Conservation (phyloP, 805 yeast genomes). For the Barnettozyma botsteinii region DNA sequence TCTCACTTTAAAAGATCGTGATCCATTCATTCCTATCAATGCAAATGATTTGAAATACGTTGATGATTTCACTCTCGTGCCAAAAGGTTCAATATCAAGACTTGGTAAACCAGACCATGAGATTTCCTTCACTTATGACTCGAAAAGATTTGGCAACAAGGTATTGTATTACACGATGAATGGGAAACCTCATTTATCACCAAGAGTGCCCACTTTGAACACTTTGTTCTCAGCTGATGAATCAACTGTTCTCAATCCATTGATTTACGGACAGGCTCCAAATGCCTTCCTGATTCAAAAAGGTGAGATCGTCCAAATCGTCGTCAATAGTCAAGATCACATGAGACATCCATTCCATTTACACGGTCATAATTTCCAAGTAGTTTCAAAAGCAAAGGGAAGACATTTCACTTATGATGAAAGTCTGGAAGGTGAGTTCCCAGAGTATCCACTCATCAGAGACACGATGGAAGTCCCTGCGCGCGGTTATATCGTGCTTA, state of each 20-base stretch:
- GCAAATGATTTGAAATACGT: conserved; percentile 24
- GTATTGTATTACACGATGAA: conserved; percentile 68
- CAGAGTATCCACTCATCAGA: conserved; percentile 54
- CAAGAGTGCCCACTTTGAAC: conserved; percentile 65
- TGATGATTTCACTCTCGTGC: conserved; percentile 32
- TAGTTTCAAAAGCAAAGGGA: conserved; percentile 40
- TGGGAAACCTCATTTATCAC: conserved; percentile 54
- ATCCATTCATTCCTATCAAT: conserved; percentile 28
- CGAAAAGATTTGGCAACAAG: conserved; percentile 59
- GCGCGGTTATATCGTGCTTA: conserved; percentile 55
- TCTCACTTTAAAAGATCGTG: conserved; percentile 33
- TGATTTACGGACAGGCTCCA: conserved; percentile 67
- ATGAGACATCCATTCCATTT: conserved; percentile 76
- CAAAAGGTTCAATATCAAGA: conserved; percentile 33
- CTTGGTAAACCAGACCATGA: conserved; percentile 51
- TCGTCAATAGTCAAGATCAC: conserved; percentile 71
- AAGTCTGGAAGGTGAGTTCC: conserved; percentile 26
- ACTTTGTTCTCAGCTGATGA: conserved; percentile 57
- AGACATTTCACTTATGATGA: conserved; percentile 22
- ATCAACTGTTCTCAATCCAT: conserved; percentile 40
- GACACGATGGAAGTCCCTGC: conserved; percentile 70
- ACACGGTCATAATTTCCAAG: conserved; percentile 69
- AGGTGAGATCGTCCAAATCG: conserved; percentile 66
- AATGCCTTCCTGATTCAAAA: conserved; percentile 54
- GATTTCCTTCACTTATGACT: conserved; percentile 44